Evolutionary conservation across 345 rosid genomes (phyloP).

Genomic region (Lagerstroemia speciosa): DNA sequence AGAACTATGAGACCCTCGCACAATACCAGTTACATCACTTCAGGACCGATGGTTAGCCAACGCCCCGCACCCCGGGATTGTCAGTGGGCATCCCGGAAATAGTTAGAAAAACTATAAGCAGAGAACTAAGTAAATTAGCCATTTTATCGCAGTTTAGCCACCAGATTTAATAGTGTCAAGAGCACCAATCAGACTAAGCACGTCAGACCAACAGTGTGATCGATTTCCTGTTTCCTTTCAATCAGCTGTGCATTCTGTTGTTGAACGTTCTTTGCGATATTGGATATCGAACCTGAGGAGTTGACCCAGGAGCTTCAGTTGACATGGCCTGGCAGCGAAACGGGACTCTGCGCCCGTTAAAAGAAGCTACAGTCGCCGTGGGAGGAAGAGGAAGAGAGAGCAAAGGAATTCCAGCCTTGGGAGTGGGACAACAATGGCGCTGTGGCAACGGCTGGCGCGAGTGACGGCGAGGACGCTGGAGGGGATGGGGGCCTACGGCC

Average conservation of each 20-base stretch:
- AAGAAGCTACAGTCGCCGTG: neutral
- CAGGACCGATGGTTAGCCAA: neutral
- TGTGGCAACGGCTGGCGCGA: neutral
- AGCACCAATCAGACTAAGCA: no score
- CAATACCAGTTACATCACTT: neutral
- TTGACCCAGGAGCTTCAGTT: conserved; percentile 25
- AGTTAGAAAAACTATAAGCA: no score
- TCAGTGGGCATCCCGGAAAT: no score
- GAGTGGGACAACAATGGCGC: conserved; percentile 1
- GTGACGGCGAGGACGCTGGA: conserved; percentile 7
- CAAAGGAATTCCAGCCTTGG: conserved; percentile 3
- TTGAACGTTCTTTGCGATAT: neutral
- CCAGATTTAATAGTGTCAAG: no score
- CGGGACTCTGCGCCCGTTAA: conserved; percentile 8
- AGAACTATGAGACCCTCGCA: neutral
- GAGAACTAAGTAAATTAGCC: no score
- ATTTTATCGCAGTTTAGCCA: no score
- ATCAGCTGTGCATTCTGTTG: neutral
- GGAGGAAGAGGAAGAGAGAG: conserved; percentile 11
- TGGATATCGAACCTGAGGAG: conserved; percentile 38
- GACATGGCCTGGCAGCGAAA: conserved; percentile 43
- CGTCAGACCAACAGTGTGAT: neutral
- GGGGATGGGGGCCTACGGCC: neutral
- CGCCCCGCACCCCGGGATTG: no score
- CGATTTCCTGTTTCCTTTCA: neutral